Evolutionary conservation across 495 filamentous ascomycete genomes (phyloP), one percentile per base, ranked within the genome.

Genomic region (Lophiostoma macrostomum): DNA sequence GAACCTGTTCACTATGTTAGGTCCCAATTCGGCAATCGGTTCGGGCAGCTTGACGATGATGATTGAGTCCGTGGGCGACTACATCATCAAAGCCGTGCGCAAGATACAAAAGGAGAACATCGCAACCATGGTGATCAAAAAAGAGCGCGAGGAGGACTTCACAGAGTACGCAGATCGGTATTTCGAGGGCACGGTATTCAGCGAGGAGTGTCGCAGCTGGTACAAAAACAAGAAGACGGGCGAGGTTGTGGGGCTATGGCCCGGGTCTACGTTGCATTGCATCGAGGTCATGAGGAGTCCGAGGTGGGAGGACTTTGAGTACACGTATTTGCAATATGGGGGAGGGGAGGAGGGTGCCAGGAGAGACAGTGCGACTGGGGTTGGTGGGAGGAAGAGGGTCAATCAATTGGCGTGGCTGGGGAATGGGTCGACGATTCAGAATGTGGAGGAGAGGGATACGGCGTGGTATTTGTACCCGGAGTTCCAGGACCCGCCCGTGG

Each of bases 261-360:
- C 64, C 0, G 67, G 67, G 1, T 60, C 53, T 16, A 67, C 59
- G 40, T 43, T 66, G 39, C 64, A 69, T 54, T 64, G 59, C 28
- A 50, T 69, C 13, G 61, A 69, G 46, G 46, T 54, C 3, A 60
- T 67, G 50, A 27, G 61, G 41, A 58, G 55, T 44, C 62, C 62
- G 29, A 38, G 64, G 34, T 67, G 65, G 67, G 67, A 69, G 45
- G 67, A 69, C 42, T 69, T 56, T 61, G 52, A 64, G 16, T 61
- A 61, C 23, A 47, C 19, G 28, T 61, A 55, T 39, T 0, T 50
- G 1, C 29, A 44, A 24, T 47, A 56, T n/a, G 35, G 40, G 22
- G 36, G 47, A 20, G 54, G 41, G 19, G 31, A 31, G 46, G 46
- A 46, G 10, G 55, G n/a, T n/a, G n/a, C n/a, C n/a, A 45, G 44